phyloP scores from a whole-genome alignment of 805 yeast genomes.

The Cyberlindnera maclurae region DNA sequence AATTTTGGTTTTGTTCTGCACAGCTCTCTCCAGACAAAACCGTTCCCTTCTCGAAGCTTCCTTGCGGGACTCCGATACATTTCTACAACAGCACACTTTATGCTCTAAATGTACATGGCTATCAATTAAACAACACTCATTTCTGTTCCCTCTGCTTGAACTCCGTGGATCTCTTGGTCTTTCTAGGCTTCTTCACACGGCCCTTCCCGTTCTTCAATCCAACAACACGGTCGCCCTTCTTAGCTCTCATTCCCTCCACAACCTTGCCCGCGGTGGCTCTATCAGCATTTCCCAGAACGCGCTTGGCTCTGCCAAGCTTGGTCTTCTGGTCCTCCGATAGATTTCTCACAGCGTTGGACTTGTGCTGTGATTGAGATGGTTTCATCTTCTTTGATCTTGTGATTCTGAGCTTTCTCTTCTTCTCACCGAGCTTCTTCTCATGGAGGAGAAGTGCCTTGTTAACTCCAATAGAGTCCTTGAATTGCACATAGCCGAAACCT shows the following conservation, averaged over 20 bases:
- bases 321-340: slow-evolving; percentile 67
- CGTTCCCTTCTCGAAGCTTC: no score
- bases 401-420: slow-evolving; percentile 63
- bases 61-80: no score
- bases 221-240: slow-evolving; percentile 52
- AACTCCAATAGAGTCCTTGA: slow-evolving; percentile 64
- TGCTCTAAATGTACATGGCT: neutral
- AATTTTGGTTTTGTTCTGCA: no score
- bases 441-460: slow-evolving; percentile 74
- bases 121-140: neutral
- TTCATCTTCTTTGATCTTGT: slow-evolving; percentile 49
- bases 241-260: slow-evolving; percentile 73
- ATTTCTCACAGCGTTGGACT: slow-evolving; percentile 21
- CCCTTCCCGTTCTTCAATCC: slow-evolving; percentile 55
- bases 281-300: slow-evolving; percentile 73
- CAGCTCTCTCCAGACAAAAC: no score
- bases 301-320: slow-evolving; percentile 71
- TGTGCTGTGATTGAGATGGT: slow-evolving; percentile 11
- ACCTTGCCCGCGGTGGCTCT: slow-evolving; percentile 57
- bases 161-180: slow-evolving; percentile 37
- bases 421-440: slow-evolving; percentile 50
- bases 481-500: slow-evolving; percentile 95
- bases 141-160: slow-evolving; percentile 27
- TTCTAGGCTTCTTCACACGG: slow-evolving; percentile 41
- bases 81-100: no score